Base-by-base conservation (phyloP, 441 rosid species). In the Erysimum cheiri region DNA sequence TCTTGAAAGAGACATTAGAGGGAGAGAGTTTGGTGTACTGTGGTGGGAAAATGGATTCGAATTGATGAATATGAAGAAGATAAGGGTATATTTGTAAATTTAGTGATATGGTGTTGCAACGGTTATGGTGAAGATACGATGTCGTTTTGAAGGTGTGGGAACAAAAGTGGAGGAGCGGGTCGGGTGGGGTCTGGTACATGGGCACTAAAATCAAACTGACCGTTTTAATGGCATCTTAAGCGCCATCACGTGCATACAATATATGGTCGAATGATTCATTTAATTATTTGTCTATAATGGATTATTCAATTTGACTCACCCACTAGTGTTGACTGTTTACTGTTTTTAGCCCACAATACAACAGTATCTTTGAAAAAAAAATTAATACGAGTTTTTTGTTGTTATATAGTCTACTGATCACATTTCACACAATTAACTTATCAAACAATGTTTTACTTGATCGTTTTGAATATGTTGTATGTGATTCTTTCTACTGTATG, bases 41-140 rank as follows among this genome's bases (percentile, higher is more conserved):
- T 64, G 82, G 84, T 76, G 85, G 88, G 88, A 82, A 85, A 77
- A 76, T 72, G 81, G 80, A 71, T 82, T 74, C 82, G 77, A 80
- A 87, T 81, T 83, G 83, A 81, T 83, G 83, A 81, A n/a, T 80
- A 60, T 48, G 74, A 73, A 67, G 75, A 55, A 74, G 87, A 72
- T 76, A 6, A 76, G 79, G 68, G 64, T 70, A 28, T 39, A 4
- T 0, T 6, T 55, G 72, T 59, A 43, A 43, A 35, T 61, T 60
- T 22, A 0, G 0, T 1, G 3, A 22, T 22, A 22, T 22, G 24
- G 24, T 11, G 10, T 37, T 15, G 1, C 1, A 80, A 83, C 89
- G 89, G 92, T 80, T 76, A 77, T 48, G 7, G 8, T 10, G 19
- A 1, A n/a, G 7, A 31, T 17, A 47, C 60, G 72, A 8, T 14